Conservation (phyloP, 768 basidiomycete genomes). For the Glaciozyma antarctica region DNA sequence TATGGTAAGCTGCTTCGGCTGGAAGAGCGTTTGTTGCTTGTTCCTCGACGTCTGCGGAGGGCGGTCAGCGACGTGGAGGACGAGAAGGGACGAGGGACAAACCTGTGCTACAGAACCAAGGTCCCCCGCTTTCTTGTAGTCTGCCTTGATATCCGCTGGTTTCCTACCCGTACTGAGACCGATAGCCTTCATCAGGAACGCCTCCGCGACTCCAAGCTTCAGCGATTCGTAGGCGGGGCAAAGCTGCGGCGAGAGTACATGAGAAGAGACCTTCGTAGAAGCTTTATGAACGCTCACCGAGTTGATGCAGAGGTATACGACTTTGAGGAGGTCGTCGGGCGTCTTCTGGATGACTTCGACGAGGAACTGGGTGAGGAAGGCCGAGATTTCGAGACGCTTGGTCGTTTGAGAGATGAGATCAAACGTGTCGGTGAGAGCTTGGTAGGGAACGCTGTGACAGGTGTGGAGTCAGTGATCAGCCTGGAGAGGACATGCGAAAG, state of each 20-base stretch:
- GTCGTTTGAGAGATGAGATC: constrained; percentile 85
- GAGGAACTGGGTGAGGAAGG: constrained; percentile 77
- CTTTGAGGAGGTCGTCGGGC: constrained; percentile 66
- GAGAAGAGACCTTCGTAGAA: constrained; percentile 2
- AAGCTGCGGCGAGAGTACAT: constrained; percentile 48
- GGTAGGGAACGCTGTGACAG: constrained; percentile 71
- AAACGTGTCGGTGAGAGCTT: constrained; percentile 80
- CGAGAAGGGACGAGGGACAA: constrained; percentile 31
- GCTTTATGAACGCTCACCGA: constrained; percentile 48
- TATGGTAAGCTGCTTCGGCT: constrained; percentile 80
- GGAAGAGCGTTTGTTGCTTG: constrained; percentile 80
- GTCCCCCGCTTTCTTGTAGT: constrained; percentile 90
- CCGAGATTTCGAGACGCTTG: constrained; percentile 85
- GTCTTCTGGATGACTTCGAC: constrained; percentile 81
- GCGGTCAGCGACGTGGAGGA: neutral
- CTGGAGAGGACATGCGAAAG: neutral
- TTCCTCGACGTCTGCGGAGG: constrained; percentile 42
- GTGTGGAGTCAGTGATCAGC: neutral
- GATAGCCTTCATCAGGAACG: constrained; percentile 86
- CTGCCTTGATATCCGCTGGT: constrained; percentile 68
- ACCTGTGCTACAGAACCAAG: constrained; percentile 95
- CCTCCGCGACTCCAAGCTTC: constrained; percentile 94
- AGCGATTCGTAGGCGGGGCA: constrained; percentile 91
- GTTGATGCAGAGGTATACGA: constrained; percentile 94
- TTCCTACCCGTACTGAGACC: constrained; percentile 89